Evolutionary conservation across 495 filamentous ascomycete species (phyloP), one percentile per base, ranked within the genome.

Genomic region (Aspergillus cristatus): DNA sequence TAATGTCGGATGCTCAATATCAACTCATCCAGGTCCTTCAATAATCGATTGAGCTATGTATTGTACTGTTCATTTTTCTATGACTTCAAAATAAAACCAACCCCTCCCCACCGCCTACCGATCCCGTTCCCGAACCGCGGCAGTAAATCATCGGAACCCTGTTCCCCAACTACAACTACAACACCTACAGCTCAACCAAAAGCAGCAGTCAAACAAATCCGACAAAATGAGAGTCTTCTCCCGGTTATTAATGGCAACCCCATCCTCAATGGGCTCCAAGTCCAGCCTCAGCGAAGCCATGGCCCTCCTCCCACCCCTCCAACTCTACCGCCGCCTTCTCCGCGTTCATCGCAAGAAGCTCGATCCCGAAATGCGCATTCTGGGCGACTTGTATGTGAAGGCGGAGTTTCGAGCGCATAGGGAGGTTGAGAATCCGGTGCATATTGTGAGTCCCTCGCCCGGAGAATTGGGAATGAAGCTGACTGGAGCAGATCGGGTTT

Each of bases 311-410:
- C 93, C 93, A 3, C 93, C 93, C 1, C 81, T 97, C 22, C 86
- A 81, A 6, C 73, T 98, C 6, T 98, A 97, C 59, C 76, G 91
- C 24, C 76, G 91, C 14, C 50, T 98, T 22, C 70, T 98, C 14
- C 81, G 93, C 42, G 77, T 84, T 1, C 93, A 98, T 61, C 75
- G 91, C 34, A 82, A 77, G 40, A 71, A 82, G 43, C 65, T 98
- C 13, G 77, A 81, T 1, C 49, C 50, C 2, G 75, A 91, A 32
- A 79, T 84, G 78, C 75, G 91, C 15, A 30, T 94, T 3, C 60
- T 98, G 6, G 91, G 91, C 0, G 91, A 98, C 52, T 72, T 81
- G 45, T 98, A 94, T 62, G 67, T 97, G 51, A 95, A 89, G 65
- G 74, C 72, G 26, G 93, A 98, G 65, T 98, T 95, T 46, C 71